Base-by-base conservation (phyloP, 73 alveolate genomes). In the Uronychia setigera region DNA sequence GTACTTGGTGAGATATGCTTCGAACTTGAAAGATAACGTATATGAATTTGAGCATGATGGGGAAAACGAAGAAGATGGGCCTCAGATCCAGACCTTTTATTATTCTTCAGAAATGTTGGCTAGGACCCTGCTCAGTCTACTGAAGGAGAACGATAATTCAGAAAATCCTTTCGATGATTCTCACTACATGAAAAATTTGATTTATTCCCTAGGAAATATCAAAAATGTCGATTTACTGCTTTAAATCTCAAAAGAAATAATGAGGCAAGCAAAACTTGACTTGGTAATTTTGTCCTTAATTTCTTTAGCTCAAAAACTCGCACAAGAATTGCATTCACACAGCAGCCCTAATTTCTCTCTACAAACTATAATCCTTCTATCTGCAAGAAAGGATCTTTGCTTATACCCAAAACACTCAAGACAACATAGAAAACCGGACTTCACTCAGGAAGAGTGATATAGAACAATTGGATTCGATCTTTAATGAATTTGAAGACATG, bases 151-250 rank as follows among this genome's bases (percentile, higher is more conserved):
- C 46, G 91, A 81, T 79, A 90, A 90, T 59, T 87, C 92, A 80
- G 82, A 80, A 35, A 90, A 90, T 60, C 86, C 93, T 11, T 90
- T 80, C 57, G 95, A 90, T 74, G 95, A 90, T 74, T 79, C 89
- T 29, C 35, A 60, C 59, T 90, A 58, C 58, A 79, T 76, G 26
- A 89, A 78, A 80, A 78, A 79, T 28, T 27, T 90, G 1, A 28
- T 90, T 25, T 46, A 85, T 0, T 60, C 86, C 33, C 67, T 90
- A 1, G 95, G 93, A 26, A 34, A 35, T 32, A 35, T 78, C 31
- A 89, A 89, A 29, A 85, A 85, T 58, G 80, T 77, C 30, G 85
- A 86, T 35, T 76, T 58, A 26, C 28, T 85, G 9, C 79, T 78
- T 14, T 79, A 80, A n/a, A 79, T 90, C 14, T 85, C 89, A 33